Base-by-base conservation (phyloP, 768 basidiomycete species). In the Chalciporus piperatus region DNA sequence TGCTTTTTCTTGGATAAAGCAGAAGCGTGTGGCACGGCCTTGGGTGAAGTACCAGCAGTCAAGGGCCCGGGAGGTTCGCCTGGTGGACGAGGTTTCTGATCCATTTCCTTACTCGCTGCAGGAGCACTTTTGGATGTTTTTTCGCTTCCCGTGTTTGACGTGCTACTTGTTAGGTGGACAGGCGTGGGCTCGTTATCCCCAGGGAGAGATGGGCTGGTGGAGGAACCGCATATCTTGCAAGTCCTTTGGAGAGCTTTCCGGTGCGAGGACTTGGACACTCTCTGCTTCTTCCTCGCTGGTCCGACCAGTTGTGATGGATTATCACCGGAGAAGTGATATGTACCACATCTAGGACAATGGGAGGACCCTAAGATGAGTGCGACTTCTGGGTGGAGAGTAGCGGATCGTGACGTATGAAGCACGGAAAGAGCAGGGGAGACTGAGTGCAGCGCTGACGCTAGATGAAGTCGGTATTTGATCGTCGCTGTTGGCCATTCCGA, bases 371-470 rank as follows among this genome's bases (percentile, higher is more conserved):
- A 54, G 32, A 51, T 7, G 35, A 51, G 19, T 20, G 67, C 65
- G 39, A 58, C 43, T 27, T 65, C 60, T 55, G 69, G 57, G 40
- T 66, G 64, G 43, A 71, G 54, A 7, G 60, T 46, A 43, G 64
- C 69, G 16, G 69, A 67, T 42, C 80, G 76, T 13, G 71, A 60
- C 0, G 76, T 66, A 62, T 89, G 86, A 25, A 85, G 71, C 35
- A 87, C 85, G 13, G 88, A 78, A 43, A 90, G 78, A 30, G 72
- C 43, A 9, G 83, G 76, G 3, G 85, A 83, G 33, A 79, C 58
- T 4, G 77, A 55, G 23, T 79, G 72, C 47, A 89, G 67, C 16
- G 71, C 62, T 55, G 68, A 72, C 14, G 85, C 74, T 16, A 87
- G 61, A 12, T 75, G 67, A 37, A 74, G 67, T 53, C 76, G 74